Evolutionary conservation across 2,329 filamentous ascomycete genomes (phyloP), one percentile per base, ranked within the genome.

Genomic region (Phoma sp.): DNA sequence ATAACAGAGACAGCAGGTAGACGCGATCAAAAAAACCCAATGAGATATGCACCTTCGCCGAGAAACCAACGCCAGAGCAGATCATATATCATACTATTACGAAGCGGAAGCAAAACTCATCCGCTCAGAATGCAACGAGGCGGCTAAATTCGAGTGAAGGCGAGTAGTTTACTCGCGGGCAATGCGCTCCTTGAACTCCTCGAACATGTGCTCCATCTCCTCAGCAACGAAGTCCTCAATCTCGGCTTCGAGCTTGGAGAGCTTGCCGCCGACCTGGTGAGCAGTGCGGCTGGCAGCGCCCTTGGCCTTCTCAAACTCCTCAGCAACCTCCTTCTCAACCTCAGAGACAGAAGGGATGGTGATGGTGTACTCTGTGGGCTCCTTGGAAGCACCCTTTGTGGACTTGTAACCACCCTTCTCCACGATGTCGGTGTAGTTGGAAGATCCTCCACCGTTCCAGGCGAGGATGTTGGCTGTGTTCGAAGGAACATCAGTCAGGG

Each of bases 381-480:
- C 53, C 57, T 67, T 56, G 54, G 68, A 58, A 32, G 51, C 61
- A 30, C 60, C 52, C 64, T 69, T 70, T 60, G 66, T 68, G 61
- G 76, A 82, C 66, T 84, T 83, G 82, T 93, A 93, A 70, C 85
- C 81, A 70, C 91, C 90, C 67, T 86, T 82, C 67, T 86, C 79
- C 61, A 96, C 78, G 70, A 97, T 96, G 68, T 89, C 82, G 58
- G 85, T 84, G 86, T 90, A 97, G 89, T 99, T 96, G 81, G 84
- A 87, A 74, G 86, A 89, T 72, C 95, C 95, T 80, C 92, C 96
- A 75, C 96, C 95, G 86, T 99, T 99, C 93, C 93, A 99, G 77
- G 93, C 93, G 60, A 99, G 91, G 73, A 96, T 83, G 86, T 99
- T 99, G 76, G 87, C 87, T 66, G 96, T 99, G 76, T 90, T 87